Evolutionary conservation across 768 basidiomycete species (phyloP).

Genomic region (Lactifluus echinatus): DNA sequence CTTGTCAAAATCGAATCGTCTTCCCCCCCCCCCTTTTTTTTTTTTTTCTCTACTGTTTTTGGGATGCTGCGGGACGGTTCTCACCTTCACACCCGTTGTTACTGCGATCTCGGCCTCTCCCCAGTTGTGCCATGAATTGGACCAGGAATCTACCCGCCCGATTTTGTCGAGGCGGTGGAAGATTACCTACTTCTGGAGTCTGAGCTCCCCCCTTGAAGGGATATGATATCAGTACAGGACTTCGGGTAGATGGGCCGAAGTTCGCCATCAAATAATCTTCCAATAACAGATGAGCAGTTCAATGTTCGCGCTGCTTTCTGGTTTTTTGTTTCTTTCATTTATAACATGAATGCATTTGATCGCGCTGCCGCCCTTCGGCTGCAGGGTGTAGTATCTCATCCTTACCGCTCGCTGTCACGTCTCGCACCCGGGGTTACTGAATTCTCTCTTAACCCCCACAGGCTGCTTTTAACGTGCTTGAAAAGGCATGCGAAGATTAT

Average conservation of each 20-base stretch:
- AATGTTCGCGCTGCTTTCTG: neutral
- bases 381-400: no score
- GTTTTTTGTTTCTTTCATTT: neutral
- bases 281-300: neutral
- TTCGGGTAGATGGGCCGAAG: neutral
- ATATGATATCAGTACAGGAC: neutral
- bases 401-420: neutral
- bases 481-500: slow-evolving; percentile 95
- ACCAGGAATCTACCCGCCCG: neutral
- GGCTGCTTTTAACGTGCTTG: slow-evolving; percentile 91
- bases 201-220: neutral
- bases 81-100: no score
- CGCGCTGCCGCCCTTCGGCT: no score
- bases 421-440: slow-evolving; percentile 3
- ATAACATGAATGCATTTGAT: neutral
- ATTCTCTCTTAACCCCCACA: slow-evolving; percentile 24
- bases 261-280: neutral
- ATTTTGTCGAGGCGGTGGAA: neutral
- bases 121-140: neutral
- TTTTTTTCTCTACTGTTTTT: neutral
- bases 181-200: neutral
- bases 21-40: neutral
- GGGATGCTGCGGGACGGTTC: neutral
- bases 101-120: no score
- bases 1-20: neutral